These are phyloP conservation scores for Sarocladium brachiariae DNA, from an alignment of 2,329 filamentous ascomycete genomes.

Conservation along the genomic window DNA sequence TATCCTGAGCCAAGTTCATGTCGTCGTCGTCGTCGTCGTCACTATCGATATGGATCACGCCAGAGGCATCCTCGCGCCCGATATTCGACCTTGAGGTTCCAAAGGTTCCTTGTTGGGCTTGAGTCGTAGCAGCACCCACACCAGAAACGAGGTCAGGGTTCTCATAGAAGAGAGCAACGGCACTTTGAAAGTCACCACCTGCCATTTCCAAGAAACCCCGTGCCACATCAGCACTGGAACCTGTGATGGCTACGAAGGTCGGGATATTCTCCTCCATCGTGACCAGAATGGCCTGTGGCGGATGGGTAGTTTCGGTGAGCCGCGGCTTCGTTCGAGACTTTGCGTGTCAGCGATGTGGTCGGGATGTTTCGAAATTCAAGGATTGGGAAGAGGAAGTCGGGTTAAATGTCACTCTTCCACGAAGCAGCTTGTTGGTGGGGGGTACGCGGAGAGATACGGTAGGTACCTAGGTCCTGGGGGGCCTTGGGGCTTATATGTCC, in stretches of 20 bases:
- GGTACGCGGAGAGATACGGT: no score
- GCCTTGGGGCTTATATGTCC: no score
- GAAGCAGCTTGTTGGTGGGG: no score
- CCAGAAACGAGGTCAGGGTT: slow-evolving; percentile 62
- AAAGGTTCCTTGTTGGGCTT: slow-evolving; percentile 15
- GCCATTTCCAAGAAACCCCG: slow-evolving; percentile 78
- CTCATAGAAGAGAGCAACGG: slow-evolving; percentile 85
- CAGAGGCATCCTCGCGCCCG: slow-evolving; percentile 27
- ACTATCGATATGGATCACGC: slow-evolving; percentile 66
- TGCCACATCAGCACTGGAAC: slow-evolving; percentile 65
- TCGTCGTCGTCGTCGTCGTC: slow-evolving; percentile 49
- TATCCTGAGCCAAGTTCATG: slow-evolving; percentile 31
- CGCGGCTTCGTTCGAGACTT: no score
- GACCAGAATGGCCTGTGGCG: not conserved
- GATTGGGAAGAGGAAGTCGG: no score
- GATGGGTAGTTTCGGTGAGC: no score
- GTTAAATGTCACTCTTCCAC: no score
- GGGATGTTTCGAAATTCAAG: no score
- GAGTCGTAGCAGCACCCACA: slow-evolving; percentile 22
- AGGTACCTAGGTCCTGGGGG: no score
- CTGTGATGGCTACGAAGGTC: slow-evolving; percentile 77
- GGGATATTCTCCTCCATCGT: slow-evolving; percentile 69
- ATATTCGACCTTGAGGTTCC: slow-evolving; percentile 15
- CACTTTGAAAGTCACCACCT: slow-evolving; percentile 77
- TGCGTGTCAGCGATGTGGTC: no score